Conservation (phyloP, 805 yeast genomes). For the Wickerhamiella azymoides region DNA sequence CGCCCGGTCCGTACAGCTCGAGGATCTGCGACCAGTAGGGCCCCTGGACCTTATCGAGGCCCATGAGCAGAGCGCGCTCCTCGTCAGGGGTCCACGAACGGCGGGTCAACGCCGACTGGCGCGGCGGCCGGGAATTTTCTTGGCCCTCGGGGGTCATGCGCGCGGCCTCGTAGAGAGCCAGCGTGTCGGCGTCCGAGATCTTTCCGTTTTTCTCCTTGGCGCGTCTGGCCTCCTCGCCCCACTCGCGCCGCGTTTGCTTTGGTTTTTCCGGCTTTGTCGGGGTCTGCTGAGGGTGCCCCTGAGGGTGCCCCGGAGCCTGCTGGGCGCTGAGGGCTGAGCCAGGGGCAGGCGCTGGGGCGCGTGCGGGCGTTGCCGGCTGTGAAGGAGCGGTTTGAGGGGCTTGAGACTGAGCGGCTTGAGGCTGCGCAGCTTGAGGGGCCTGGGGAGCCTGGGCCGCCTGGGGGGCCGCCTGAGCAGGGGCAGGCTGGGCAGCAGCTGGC, state of each 20-base stretch:
- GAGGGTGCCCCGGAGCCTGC: too few relatives aligned
- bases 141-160: slow-evolving; percentile 17
- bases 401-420: not conserved
- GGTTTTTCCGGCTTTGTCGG: not conserved
- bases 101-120: slow-evolving; percentile 26
- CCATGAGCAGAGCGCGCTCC: slow-evolving; percentile 70
- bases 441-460: not conserved
- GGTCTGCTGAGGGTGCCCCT: too few relatives aligned
- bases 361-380: too few relatives aligned
- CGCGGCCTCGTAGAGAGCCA: slow-evolving; percentile 22
- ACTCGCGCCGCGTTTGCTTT: slow-evolving; percentile 8
- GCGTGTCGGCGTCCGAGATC: slow-evolving; percentile 14
- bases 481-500: not conserved
- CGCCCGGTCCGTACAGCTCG: slow-evolving; percentile 90
- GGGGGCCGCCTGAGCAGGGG: not conserved
- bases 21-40: slow-evolving; percentile 90
- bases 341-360: not conserved
- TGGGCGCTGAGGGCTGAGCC: not conserved
- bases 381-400: not conserved
- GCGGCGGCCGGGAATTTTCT: slow-evolving; percentile 15
- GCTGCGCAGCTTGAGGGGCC: not conserved
- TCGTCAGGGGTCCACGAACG: slow-evolving; percentile 82
- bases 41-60: slow-evolving; percentile 61
- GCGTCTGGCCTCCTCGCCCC: slow-evolving; percentile 11
- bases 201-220: slow-evolving; percentile 9